Conservation (phyloP, 108 stramenopile species). For the Pinguiococcus pyrenoidosus region DNA sequence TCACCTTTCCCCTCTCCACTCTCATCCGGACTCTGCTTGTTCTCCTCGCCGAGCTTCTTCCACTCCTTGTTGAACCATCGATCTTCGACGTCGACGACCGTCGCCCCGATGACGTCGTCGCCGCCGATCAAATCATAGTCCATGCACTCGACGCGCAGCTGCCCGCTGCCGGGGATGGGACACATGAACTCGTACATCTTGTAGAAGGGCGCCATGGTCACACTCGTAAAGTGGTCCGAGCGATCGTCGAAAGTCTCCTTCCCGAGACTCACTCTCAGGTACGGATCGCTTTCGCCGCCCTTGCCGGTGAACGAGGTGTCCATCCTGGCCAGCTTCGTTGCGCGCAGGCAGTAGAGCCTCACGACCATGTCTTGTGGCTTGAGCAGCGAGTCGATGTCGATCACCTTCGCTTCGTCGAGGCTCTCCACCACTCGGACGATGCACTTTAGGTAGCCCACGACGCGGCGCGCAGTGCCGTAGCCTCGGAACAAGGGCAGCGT, state of each 20-base stretch:
- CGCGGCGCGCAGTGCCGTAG: too few species aligned
- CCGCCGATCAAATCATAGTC: constrained; percentile 34
- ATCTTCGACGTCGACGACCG: constrained; percentile 48
- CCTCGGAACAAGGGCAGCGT: constrained; percentile 5
- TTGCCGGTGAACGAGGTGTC: constrained; percentile 21
- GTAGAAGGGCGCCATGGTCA: constrained; percentile 34
- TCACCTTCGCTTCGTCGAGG: constrained; percentile 5
- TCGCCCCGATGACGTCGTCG: constrained; percentile 47
- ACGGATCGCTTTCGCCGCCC: constrained; percentile 34
- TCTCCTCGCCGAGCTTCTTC: constrained; percentile 28
- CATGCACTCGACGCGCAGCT: constrained; percentile 27
- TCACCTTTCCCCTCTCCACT: too few species aligned
- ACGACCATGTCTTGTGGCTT: too few species aligned
- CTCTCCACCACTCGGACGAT: constrained; percentile 6
- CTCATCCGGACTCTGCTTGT: too few species aligned
- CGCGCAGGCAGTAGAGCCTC: constrained; percentile 33
- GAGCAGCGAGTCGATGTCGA: constrained; percentile 27
- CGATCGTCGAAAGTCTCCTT: too few species aligned
- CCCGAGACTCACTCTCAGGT: constrained; percentile 35
- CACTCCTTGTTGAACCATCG: constrained; percentile 46
- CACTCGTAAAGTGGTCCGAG: too few species aligned
- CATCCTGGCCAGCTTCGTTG: constrained; percentile 30
- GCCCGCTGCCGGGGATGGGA: constrained; percentile 37
- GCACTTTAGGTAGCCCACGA: too few species aligned
- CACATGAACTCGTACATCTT: constrained; percentile 29